These are phyloP conservation scores for Penicillium ochrochloron DNA, from an alignment of 495 filamentous ascomycete species.

Conservation along the genomic window DNA sequence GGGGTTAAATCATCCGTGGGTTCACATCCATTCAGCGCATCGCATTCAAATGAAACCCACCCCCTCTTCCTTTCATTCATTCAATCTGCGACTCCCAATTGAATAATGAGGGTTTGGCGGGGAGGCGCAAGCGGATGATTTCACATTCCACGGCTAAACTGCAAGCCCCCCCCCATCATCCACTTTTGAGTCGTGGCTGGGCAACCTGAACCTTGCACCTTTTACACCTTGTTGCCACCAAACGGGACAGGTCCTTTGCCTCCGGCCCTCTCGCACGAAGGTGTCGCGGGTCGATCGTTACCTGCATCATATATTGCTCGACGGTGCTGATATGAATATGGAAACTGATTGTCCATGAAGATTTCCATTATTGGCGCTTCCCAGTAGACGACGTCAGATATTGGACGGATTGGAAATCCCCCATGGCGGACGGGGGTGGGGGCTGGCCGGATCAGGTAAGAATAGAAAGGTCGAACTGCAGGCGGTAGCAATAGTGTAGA, in stretches of 20 bases:
- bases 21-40: neutral
- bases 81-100: constrained; percentile 5
- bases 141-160: constrained; percentile 11
- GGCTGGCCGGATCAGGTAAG: constrained; percentile 7
- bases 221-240: neutral
- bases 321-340: neutral
- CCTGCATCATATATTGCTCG: neutral
- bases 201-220: neutral
- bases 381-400: neutral
- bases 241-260: neutral
- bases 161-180: constrained; percentile 1
- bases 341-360: neutral
- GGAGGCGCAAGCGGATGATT: constrained; percentile 7
- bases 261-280: neutral
- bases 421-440: neutral
- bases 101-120: neutral
- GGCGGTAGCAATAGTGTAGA: neutral
- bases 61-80: constrained; percentile 1
- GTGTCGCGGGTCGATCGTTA: neutral
- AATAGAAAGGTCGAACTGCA: neutral
- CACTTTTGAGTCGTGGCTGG: neutral
- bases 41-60: neutral
- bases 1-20: neutral
- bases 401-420: constrained; percentile 10
- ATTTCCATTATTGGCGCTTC: neutral